phyloP scores from a whole-genome alignment of 306 rosid genomes.

The Prinsepia uniflora region DNA sequence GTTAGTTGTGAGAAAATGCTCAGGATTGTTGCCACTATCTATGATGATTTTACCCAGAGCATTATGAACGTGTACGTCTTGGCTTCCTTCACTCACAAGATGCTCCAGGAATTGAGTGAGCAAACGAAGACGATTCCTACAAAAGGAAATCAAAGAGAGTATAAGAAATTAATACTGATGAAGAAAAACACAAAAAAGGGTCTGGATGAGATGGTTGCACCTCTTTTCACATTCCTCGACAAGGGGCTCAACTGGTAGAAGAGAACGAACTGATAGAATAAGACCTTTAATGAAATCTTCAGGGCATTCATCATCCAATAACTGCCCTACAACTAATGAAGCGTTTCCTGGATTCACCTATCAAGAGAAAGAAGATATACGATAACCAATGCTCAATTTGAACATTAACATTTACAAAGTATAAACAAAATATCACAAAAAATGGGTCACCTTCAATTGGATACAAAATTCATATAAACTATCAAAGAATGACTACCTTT shows the following conservation, averaged over 20 bases:
- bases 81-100: constrained; percentile 99
- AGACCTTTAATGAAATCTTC: constrained; percentile 97
- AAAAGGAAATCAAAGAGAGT: constrained; percentile 22
- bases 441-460: background rate
- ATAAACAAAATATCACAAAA: background rate
- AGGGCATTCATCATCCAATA: constrained; percentile 97
- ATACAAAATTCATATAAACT: background rate
- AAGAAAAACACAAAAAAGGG: background rate
- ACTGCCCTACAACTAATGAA: constrained; percentile 96
- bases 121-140: constrained; percentile 88
- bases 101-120: constrained; percentile 96
- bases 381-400: background rate
- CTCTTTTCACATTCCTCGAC: constrained; percentile 97
- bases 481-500: constrained; percentile 54
- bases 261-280: constrained; percentile 93
- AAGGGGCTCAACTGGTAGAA: constrained; percentile 95
- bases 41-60: constrained; percentile 97
- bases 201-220: constrained; percentile 31
- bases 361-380: constrained; percentile 20
- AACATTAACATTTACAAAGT: background rate
- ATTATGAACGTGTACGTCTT: constrained; percentile 96
- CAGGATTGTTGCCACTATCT: constrained; percentile 97
- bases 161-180: constrained; percentile 23
- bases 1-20: constrained; percentile 96
- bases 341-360: constrained; percentile 99